Conservation (phyloP, 2,329 filamentous ascomycete genomes). For the Talaromyces verruculosus region DNA sequence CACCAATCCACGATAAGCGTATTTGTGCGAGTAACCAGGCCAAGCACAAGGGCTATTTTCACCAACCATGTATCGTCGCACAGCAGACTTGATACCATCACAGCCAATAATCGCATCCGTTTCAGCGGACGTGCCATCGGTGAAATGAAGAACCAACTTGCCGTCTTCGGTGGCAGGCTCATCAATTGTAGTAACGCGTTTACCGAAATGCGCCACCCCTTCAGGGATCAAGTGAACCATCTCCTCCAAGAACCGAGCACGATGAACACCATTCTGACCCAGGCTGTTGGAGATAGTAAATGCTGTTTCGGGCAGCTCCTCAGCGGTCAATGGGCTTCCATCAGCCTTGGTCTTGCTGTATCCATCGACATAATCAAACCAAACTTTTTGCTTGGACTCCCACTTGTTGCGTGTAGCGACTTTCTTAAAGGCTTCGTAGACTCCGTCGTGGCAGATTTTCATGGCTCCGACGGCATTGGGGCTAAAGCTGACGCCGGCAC, state of each 20-base stretch:
- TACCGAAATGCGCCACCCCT: slow-evolving; percentile 13
- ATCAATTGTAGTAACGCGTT: slow-evolving; percentile 2
- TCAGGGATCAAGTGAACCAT: slow-evolving; percentile 19
- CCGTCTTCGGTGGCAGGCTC: slow-evolving; percentile 2
- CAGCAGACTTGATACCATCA: slow-evolving; percentile 30
- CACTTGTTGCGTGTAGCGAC: slow-evolving; percentile 18
- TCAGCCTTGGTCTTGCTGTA: not conserved
- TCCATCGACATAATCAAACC: slow-evolving; percentile 16
- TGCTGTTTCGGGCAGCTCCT: not conserved
- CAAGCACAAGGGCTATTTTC: slow-evolving; percentile 10
- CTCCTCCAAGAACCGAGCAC: slow-evolving; percentile 21
- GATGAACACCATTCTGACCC: slow-evolving; percentile 19
- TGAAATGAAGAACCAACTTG: slow-evolving; percentile 21
- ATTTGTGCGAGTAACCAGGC: slow-evolving; percentile 29
- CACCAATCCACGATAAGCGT: slow-evolving; percentile 32
- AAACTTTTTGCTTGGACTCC: slow-evolving; percentile 12
- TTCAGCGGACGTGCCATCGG: slow-evolving; percentile 20
- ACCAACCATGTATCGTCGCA: slow-evolving; percentile 20
- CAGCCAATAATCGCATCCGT: slow-evolving; percentile 29
- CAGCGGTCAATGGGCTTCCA: not conserved
- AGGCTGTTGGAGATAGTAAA: not conserved
- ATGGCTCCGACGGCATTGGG: slow-evolving; percentile 17
- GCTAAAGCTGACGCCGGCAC: slow-evolving; percentile 22
- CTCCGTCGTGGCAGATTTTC: slow-evolving; percentile 15
- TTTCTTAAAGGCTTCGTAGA: slow-evolving; percentile 13